These are phyloP conservation scores for Thalia dealbata DNA, from an alignment of 176 grass and related monocot genomes.

Conservation along the genomic window DNA sequence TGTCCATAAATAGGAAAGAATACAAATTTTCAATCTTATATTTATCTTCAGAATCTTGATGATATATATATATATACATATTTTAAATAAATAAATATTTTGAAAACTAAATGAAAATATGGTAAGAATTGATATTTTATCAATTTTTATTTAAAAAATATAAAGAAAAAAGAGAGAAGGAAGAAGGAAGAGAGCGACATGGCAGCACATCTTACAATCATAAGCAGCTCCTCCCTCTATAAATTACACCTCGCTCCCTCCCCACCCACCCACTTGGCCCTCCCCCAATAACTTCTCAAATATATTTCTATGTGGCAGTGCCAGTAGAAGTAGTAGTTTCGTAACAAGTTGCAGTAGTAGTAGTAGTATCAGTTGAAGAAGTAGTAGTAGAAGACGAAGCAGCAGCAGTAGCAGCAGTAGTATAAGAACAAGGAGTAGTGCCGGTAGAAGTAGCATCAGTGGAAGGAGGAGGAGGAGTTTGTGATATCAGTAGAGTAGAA, in stretches of 20 bases:
- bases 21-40: too few species aligned
- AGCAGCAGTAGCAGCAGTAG: constrained; percentile 6
- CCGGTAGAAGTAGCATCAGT: constrained; percentile 3
- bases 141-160: too few species aligned
- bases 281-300: too few species aligned
- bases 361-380: neutral
- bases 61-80: too few species aligned
- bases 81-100: too few species aligned
- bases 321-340: too few species aligned
- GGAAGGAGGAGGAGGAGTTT: constrained; percentile 8
- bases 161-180: neutral
- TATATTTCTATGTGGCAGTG: neutral
- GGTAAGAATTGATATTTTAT: too few species aligned
- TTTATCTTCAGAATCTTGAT: too few species aligned
- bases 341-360: too few species aligned
- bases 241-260: too few species aligned
- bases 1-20: too few species aligned
- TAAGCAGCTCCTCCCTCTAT: neutral
- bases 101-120: too few species aligned
- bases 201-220: neutral
- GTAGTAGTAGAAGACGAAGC: neutral
- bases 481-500: neutral
- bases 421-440: neutral
- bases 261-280: neutral
- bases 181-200: neutral